A percentile compares a stretch with the other conserved stretches of the same genome.
Evolutionary conservation across 179 eudicot genomes (phyloP).

Genomic region (Corrigiola litoralis): DNA sequence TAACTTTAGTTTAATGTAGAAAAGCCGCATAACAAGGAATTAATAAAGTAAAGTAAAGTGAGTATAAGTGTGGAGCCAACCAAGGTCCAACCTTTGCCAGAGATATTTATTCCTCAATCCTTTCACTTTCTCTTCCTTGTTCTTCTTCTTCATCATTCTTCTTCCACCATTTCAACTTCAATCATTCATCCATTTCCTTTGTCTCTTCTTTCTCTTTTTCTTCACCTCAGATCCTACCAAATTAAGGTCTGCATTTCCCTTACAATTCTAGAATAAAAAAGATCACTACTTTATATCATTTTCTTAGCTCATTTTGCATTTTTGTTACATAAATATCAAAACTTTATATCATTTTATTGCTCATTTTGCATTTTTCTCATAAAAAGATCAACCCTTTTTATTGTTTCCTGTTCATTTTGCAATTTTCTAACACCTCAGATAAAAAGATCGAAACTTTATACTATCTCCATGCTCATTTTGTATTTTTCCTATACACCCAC

Average conservation of each 20-base stretch:
- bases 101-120: conserved; percentile 5
- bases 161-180: conserved; percentile 1
- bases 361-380: background rate
- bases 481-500: too few relatives aligned
- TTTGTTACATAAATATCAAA: too few relatives aligned
- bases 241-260: conserved; percentile 1
- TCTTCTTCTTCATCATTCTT: conserved; percentile 3
- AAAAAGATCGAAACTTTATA: background rate
- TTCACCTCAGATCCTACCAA: conserved; percentile 1
- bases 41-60: background rate
- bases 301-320: too few relatives aligned
- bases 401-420: background rate
- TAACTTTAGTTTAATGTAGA: background rate
- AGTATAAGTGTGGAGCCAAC: conserved; percentile 5
- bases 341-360: too few relatives aligned
- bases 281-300: too few relatives aligned
- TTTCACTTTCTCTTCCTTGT: conserved; percentile 6
- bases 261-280: too few relatives aligned
- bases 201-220: background rate
- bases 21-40: conserved; percentile 5
- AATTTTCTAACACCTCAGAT: background rate
- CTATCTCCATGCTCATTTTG: background rate
- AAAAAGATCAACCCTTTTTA: background rate
- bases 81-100: conserved; percentile 12
- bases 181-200: background rate